These are phyloP conservation scores for Elsinoe arachidis DNA, from an alignment of 2,329 filamentous ascomycete genomes.

Conservation along the genomic window DNA sequence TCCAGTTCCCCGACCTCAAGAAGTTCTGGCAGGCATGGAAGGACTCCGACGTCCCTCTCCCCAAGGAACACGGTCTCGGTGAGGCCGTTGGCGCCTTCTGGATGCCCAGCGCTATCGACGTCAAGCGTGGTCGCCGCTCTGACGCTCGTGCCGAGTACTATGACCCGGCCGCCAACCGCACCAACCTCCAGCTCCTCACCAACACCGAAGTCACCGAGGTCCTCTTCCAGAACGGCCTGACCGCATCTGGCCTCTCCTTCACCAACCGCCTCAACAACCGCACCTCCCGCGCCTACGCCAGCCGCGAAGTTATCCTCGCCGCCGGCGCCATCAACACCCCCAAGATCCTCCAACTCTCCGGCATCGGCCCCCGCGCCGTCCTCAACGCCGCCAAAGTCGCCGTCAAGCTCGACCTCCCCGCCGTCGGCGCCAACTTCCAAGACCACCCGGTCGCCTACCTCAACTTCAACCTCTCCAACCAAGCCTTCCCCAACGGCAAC, in stretches of 20 bases:
- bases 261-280: slow-evolving; percentile 29
- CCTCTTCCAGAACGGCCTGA: slow-evolving; percentile 37
- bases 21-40: slow-evolving; percentile 19
- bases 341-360: slow-evolving; percentile 53
- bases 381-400: slow-evolving; percentile 37
- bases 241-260: slow-evolving; percentile 36
- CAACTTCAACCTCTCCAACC: slow-evolving; percentile 10
- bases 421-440: slow-evolving; percentile 44
- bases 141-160: slow-evolving; percentile 28
- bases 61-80: slow-evolving; percentile 20
- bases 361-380: slow-evolving; percentile 44
- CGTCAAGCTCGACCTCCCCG: slow-evolving; percentile 35
- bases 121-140: slow-evolving; percentile 27
- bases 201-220: slow-evolving; percentile 24
- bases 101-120: slow-evolving; percentile 30
- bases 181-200: slow-evolving; percentile 27
- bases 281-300: slow-evolving; percentile 19
- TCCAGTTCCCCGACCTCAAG: slow-evolving; percentile 19
- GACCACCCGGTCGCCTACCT: slow-evolving; percentile 32
- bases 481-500: slow-evolving; percentile 9
- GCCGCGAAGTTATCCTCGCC: slow-evolving; percentile 49
- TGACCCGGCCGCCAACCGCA: slow-evolving; percentile 23
- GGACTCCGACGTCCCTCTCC: slow-evolving; percentile 16
- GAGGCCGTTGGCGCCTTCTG: slow-evolving; percentile 29
- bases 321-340: slow-evolving; percentile 51